These are phyloP conservation scores for Penicillium argentinense DNA, from an alignment of 495 filamentous ascomycete genomes.

Conservation along the genomic window DNA sequence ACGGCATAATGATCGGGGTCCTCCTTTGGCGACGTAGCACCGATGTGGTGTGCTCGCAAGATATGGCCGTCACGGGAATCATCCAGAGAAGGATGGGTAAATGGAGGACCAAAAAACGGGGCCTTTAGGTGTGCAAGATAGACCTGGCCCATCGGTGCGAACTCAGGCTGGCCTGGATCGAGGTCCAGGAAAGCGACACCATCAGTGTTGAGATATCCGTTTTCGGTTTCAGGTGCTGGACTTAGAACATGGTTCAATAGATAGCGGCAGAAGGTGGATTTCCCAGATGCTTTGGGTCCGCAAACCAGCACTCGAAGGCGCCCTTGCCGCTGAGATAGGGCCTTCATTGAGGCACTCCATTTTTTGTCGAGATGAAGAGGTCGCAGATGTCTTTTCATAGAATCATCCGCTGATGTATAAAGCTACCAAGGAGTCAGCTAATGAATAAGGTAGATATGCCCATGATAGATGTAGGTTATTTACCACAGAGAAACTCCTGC, in stretches of 20 bases:
- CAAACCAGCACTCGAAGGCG: constrained; percentile 58
- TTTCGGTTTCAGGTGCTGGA: constrained; percentile 35
- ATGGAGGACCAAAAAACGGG: constrained; percentile 72
- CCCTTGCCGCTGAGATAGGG: constrained; percentile 35
- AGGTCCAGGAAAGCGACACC: constrained; percentile 71
- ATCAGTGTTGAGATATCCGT: constrained; percentile 34
- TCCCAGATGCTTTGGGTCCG: constrained; percentile 81
- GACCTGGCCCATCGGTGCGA: constrained; percentile 71
- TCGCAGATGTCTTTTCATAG: constrained; percentile 52
- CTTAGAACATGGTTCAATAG: constrained; percentile 74
- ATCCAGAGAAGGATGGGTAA: constrained; percentile 60
- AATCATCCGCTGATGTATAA: constrained; percentile 47
- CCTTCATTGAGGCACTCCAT: constrained; percentile 55
- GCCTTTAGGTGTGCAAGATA: constrained; percentile 64
- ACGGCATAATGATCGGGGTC: constrained; percentile 70
- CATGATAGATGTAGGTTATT: constrained; percentile 10
- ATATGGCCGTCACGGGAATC: constrained; percentile 36
- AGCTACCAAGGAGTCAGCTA: constrained; percentile 31
- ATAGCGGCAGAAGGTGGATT: constrained; percentile 81
- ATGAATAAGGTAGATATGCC: not conserved
- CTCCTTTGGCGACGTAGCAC: constrained; percentile 64
- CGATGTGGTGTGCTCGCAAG: constrained; percentile 71
- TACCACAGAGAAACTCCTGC: constrained; percentile 47
- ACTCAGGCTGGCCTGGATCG: constrained; percentile 84
- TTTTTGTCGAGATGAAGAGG: constrained; percentile 63